Base-by-base conservation (phyloP, 495 filamentous ascomycete species). In the Penicillium crystallinum region DNA sequence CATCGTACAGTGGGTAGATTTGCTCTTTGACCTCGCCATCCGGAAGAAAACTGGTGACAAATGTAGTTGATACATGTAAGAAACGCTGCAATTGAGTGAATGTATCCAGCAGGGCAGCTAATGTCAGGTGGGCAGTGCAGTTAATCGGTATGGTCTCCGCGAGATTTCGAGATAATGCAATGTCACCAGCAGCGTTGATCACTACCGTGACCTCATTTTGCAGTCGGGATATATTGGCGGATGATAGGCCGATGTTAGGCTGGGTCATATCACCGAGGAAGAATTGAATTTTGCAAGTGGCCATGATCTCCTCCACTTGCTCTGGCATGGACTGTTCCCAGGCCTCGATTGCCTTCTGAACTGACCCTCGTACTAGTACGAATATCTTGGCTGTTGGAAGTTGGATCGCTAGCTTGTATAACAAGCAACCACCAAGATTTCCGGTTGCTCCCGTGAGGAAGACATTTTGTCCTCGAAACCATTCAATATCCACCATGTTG, bases 401-500 rank as follows among this genome's bases (percentile, higher is more conserved):
- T 18, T 60, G 57, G 10, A 57, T 33, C 0, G 57, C 40, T 5
- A 63, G 53, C 42, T 65, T 65, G 42, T 59, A 65, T 9, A 65
- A 31, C 10, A 65, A 27, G 35, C 63, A 65, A 1, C 49, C 55
- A 0, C 63, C 63, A 6, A 65, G 46, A 14, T 48, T 52, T 1
- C 63, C 63, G 6, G 59, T 65, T 4, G 33, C 59, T 8, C 62
- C 62, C 7, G 59, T 60, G 1, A 65, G 57, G 21, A 65, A 50
- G 9, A 65, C 44, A 23, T 61, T 57, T 19, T 63, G 55, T 15
- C 55, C 39, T 47, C 48, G 19, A 41, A 45, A 59, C 54, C 54
- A 56, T 17, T 55, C 31, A 8, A 3, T 14, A n/a, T 48, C 34
- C 33, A 38, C 35, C 4, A 29, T 22, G 11, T n/a, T 19, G 6